phyloP scores from a whole-genome alignment of 2,329 filamentous ascomycete genomes.

The Corinectria fuckeliana region DNA sequence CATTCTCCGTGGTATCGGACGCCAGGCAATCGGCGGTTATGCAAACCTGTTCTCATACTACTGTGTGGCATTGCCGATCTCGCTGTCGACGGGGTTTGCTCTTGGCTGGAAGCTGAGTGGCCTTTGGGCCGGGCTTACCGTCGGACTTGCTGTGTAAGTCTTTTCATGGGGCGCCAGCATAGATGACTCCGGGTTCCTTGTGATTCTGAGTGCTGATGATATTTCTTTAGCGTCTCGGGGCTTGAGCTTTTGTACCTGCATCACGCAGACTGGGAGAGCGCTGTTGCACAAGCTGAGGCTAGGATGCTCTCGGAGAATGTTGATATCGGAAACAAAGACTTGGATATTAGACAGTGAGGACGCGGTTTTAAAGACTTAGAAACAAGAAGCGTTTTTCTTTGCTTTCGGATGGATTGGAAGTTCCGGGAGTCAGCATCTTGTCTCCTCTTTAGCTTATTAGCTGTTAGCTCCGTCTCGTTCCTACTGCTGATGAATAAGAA shows the following conservation, averaged over 20 bases:
- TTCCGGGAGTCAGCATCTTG: too few species aligned
- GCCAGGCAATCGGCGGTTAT: slow-evolving; percentile 86
- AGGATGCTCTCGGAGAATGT: slow-evolving; percentile 28
- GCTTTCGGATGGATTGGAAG: too few species aligned
- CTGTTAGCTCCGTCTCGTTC: too few species aligned
- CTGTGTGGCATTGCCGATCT: slow-evolving; percentile 79
- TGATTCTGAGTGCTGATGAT: not conserved
- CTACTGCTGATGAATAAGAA: too few species aligned
- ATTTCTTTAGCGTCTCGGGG: slow-evolving; percentile 18
- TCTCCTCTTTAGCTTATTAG: too few species aligned
- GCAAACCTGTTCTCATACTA: slow-evolving; percentile 90
- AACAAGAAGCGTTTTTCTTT: not conserved
- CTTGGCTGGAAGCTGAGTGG: slow-evolving; percentile 77
- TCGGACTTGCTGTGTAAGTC: slow-evolving; percentile 69
- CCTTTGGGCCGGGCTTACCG: slow-evolving; percentile 78
- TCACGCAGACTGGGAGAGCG: slow-evolving; percentile 31
- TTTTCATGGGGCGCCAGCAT: fast-evolving
- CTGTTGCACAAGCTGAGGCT: slow-evolving; percentile 31
- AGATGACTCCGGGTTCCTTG: fast-evolving
- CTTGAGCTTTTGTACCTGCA: slow-evolving; percentile 29
- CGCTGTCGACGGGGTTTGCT: slow-evolving; percentile 77
- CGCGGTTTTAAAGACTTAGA: not conserved
- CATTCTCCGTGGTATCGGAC: slow-evolving; percentile 80
- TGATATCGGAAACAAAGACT: not conserved
- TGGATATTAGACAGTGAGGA: not conserved